Base-by-base conservation (phyloP, 148 eudicot species). In the Drosera capensis region DNA sequence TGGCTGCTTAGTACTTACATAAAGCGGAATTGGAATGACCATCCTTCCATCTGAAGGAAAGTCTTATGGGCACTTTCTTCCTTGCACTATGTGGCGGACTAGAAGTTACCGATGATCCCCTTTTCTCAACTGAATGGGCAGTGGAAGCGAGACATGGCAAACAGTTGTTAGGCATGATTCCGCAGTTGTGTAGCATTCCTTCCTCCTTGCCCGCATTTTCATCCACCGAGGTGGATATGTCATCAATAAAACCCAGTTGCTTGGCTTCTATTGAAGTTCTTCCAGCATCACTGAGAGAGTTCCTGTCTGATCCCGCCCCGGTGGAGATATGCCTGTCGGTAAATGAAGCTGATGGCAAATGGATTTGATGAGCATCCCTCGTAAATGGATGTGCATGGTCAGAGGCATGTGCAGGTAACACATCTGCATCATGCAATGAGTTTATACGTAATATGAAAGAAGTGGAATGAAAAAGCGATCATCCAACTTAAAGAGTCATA, bases 1-100 rank as follows among this genome's bases (percentile, higher is more conserved):
- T 6, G 11, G 25, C 20, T 43, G 34, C 12, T 30, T 14, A 43
- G 44, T 24, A 59, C 88, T 72, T 56, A 80, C 88, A 34, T 51
- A 72, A 52, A 48, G 55, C 52, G 23, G 86, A 55, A 58, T 39
- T 68, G 42, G 80, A 41, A 68, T 75, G 68, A 38, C 82, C 93
- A 26, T 85, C 95, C 51, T 48, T 85, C 95, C 88, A 82, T 62
- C 79, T 85, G 62, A 85, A 85, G 8, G 99, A 73, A 55, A 74
- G 66, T 52, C 65, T 86, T 28, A 55, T 45, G 14, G 80, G 45
- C 40, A 75, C 75, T 54, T 71, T 85, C 60, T 92, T 92, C 62
- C 53, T 81, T 20, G 75, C 48, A 62, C 60, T 73, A 18, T n/a
- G n/a, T n/a, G 71, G 71, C 35, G 95, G 93, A 45, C 84, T 86